Conservation (phyloP, 2,329 filamentous ascomycete genomes). For the Alternaria brassicae region DNA sequence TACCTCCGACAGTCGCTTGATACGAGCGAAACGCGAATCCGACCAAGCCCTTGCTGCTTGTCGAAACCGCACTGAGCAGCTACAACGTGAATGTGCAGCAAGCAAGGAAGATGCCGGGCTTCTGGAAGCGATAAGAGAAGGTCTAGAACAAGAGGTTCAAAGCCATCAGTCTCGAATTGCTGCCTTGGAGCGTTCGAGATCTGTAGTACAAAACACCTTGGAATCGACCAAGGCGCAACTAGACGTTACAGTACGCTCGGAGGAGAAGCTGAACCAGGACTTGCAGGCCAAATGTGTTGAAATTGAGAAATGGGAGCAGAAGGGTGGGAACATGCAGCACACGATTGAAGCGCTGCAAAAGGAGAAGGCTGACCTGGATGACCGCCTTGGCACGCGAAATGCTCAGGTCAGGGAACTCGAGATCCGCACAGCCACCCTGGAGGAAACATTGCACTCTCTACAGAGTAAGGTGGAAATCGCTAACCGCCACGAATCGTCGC, state of each 20-base stretch:
- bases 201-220: constrained; percentile 30
- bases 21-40: constrained; percentile 48
- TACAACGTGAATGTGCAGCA: constrained; percentile 42
- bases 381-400: constrained; percentile 24
- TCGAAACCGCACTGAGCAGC: constrained; percentile 42
- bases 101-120: constrained; percentile 32
- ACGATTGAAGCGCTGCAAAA: constrained; percentile 31
- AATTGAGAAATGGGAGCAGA: constrained; percentile 36
- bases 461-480: constrained; percentile 30
- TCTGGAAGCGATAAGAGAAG: constrained; percentile 25
- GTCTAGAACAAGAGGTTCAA: constrained; percentile 37
- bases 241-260: constrained; percentile 23
- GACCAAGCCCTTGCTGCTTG: constrained; percentile 47
- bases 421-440: constrained; percentile 24
- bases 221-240: constrained; percentile 33
- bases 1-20: constrained; percentile 44
- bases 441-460: constrained; percentile 28
- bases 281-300: constrained; percentile 36
- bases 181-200: constrained; percentile 38
- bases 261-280: constrained; percentile 30
- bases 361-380: constrained; percentile 32
- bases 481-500: constrained; percentile 30
- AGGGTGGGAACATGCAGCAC: constrained; percentile 22
- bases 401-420: constrained; percentile 35
- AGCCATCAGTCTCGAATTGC: constrained; percentile 41